These are phyloP conservation scores for Xanthoconium purpureum DNA, from an alignment of 768 basidiomycete genomes.

Conservation along the genomic window DNA sequence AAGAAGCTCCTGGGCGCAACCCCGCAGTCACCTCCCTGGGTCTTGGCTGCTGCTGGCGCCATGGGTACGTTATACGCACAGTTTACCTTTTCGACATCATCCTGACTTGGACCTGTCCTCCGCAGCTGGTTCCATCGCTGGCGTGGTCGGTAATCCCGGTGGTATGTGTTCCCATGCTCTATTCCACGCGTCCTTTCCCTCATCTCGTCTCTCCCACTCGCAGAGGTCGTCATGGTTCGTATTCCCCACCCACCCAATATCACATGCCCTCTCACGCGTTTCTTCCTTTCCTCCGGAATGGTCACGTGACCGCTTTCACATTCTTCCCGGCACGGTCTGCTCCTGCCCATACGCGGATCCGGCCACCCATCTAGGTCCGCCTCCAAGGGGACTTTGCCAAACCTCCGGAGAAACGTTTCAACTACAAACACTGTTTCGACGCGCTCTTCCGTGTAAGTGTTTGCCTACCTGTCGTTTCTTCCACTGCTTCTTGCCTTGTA, in stretches of 20 bases:
- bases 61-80: conserved; percentile 60
- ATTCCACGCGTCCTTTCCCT: not conserved
- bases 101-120: not conserved
- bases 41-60: conserved; percentile 75
- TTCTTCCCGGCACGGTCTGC: not conserved
- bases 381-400: conserved; percentile 91
- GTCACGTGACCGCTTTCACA: conserved; percentile 20
- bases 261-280: conserved; percentile 15
- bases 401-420: conserved; percentile 81
- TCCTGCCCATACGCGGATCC: not conserved
- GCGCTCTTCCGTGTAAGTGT: conserved; percentile 80
- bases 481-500: not conserved
- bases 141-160: conserved; percentile 85
- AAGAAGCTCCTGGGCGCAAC: conserved; percentile 77
- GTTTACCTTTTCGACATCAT: not conserved
- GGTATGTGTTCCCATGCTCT: conserved; percentile 42
- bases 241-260: conserved; percentile 3
- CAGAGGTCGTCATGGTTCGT: conserved; percentile 71
- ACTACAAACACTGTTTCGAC: conserved; percentile 88
- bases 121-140: conserved; percentile 82
- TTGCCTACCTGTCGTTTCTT: not conserved
- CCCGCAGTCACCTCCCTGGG: conserved; percentile 70
- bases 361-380: conserved; percentile 48
- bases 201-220: not conserved
- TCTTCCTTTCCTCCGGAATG: not conserved